Percentiles rank a stretch among this genome's conserved stretches.
phyloP scores from a whole-genome alignment of 2,329 filamentous ascomycete species.

The Fusarium transvaalense region DNA sequence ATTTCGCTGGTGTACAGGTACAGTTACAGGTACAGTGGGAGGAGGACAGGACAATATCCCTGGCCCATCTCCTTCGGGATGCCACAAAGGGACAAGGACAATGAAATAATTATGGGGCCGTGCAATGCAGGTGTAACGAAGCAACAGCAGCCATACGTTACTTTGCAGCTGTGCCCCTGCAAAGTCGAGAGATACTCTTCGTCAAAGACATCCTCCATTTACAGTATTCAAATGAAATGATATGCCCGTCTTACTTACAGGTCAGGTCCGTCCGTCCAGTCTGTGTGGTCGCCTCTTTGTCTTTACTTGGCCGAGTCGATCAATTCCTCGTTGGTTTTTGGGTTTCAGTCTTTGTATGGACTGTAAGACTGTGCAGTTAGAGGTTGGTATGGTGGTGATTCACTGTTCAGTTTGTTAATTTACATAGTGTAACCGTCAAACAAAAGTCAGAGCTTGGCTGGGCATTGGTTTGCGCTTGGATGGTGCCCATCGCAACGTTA shows the following conservation, averaged over 20 bases:
- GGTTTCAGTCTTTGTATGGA: not conserved
- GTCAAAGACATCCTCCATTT: constrained; percentile 7
- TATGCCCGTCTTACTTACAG: not conserved
- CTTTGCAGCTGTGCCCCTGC: constrained; percentile 30
- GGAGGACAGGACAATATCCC: not conserved
- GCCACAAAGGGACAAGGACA: constrained; percentile 33
- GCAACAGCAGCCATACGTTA: constrained; percentile 36
- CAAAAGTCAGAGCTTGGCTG: constrained; percentile 3
- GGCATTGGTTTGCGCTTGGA: not conserved
- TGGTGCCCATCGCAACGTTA: constrained; percentile 34
- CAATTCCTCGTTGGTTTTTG: constrained; percentile 6
- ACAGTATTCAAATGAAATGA: not conserved
- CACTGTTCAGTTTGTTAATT: not conserved
- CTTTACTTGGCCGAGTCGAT: constrained; percentile 10
- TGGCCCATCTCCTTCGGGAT: constrained; percentile 34
- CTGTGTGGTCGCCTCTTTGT: constrained; percentile 3
- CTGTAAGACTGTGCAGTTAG: not conserved
- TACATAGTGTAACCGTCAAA: constrained; percentile 18
- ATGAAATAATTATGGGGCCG: constrained; percentile 24
- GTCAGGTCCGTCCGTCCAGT: not conserved
- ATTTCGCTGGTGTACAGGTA: constrained; percentile 24
- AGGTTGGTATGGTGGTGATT: constrained; percentile 3
- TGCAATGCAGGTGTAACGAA: constrained; percentile 40
- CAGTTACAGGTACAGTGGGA: not conserved
- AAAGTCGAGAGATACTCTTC: constrained; percentile 18